Conservation (phyloP, 1,139 yeast genomes). For the Geotrichum australiense region DNA sequence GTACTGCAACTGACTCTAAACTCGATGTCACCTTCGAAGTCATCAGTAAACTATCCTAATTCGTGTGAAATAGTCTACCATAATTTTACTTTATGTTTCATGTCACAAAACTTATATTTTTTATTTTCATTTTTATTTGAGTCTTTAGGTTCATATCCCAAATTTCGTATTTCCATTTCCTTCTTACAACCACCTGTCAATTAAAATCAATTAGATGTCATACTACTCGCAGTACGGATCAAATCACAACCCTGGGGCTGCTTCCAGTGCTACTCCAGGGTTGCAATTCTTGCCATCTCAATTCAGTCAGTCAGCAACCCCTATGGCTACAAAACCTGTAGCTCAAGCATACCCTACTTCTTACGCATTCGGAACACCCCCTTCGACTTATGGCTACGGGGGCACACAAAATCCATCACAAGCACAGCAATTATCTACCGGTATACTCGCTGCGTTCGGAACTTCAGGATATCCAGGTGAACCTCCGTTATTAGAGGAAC, state of each 20-base stretch:
- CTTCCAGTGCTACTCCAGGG: constrained; percentile 13
- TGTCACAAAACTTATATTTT: too few relatives aligned
- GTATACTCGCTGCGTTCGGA: constrained; percentile 86
- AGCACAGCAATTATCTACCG: constrained; percentile 53
- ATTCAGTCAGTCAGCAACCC: constrained; percentile 18
- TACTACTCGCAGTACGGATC: constrained; percentile 11
- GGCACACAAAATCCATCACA: constrained; percentile 26
- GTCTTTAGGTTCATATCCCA: too few relatives aligned
- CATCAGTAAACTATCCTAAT: too few relatives aligned
- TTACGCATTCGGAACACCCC: too few relatives aligned
- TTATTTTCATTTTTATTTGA: too few relatives aligned
- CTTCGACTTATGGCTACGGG: constrained; percentile 18
- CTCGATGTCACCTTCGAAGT: too few relatives aligned
- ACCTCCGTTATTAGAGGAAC: constrained; percentile 83
- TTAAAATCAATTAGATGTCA: constrained; percentile 7
- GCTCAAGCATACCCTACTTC: constrained; percentile 6
- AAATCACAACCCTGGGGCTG: constrained; percentile 4
- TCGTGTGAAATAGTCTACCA: too few relatives aligned
- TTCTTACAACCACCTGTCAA: constrained; percentile 11
- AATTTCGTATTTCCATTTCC: too few relatives aligned
- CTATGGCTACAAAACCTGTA: constrained; percentile 1
- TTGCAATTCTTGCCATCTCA: constrained; percentile 24
- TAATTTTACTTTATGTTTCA: too few relatives aligned
- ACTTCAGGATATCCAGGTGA: constrained; percentile 92
- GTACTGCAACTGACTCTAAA: too few relatives aligned